Evolutionary conservation across 352 stramenopile species (phyloP), one percentile per base, ranked within the genome.

Genomic region (Phytopythium delawarense): DNA sequence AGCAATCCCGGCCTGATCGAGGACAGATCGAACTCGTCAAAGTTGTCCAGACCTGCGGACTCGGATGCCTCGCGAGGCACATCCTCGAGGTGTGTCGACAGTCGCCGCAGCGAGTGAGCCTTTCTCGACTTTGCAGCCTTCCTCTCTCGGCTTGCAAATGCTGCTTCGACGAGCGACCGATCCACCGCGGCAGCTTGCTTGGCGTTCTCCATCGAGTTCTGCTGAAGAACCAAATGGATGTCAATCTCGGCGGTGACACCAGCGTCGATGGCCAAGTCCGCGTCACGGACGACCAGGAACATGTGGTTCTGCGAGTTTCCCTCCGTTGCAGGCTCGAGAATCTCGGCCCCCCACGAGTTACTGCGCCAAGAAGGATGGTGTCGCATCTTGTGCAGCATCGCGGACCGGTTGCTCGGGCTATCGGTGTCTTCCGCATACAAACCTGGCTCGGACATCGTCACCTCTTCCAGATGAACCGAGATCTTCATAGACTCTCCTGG

Each of bases 321-420:
- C 9, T 89, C 78, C 15, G 50, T 65, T 21, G 46, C 70, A 55
- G 45, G 62, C 48, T 90, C 79, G 11, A 66, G 62, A 18, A 76
- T 60, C 42, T 92, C 81, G 1, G 73, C 72, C 53, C 87, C 85
- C 85, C 85, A 94, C 13, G 85, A 94, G 60, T 91, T 94, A 56
- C 83, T 94, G 61, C 85, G 59, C 85, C 85, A 94, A 6, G 72
- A 89, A 50, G 83, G 85, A 61, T 94, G 81, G 52, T 91, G 82
- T 2, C 84, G 78, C 72, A 91, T 84, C 64, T 90, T 91, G 61
- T 89, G 85, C 30, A 91, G 61, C 23, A 82, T 49, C 25, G 79
- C 64, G 35, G 64, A 59, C 42, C 79, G 78, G 34, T 53, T 64
- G 8, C 69, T 72, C 30, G 65, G 49, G n/a, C 59, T 79, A 35